These are phyloP conservation scores for Colletotrichum sp. DNA, from an alignment of 2,329 filamentous ascomycete species.

Conservation along the genomic window DNA sequence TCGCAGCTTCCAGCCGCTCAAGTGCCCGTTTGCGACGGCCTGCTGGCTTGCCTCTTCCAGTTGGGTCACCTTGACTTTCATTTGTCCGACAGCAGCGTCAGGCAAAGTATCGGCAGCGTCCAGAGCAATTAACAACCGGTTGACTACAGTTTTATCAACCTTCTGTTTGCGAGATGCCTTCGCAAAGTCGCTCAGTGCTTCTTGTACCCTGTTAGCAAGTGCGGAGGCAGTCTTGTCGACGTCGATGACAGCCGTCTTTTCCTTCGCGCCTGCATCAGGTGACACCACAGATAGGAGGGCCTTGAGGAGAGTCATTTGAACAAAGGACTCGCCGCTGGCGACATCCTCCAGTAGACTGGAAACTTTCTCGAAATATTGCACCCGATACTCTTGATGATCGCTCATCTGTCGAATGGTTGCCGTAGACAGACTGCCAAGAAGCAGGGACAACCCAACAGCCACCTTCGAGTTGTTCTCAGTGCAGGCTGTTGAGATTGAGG, in stretches of 20 bases:
- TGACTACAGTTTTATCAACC: neutral
- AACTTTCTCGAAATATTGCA: conserved; percentile 41
- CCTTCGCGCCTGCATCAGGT: conserved; percentile 28
- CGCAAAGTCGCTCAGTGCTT: conserved; percentile 5
- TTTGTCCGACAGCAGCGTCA: conserved; percentile 33
- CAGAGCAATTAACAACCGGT: conserved; percentile 13
- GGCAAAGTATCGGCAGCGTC: conserved; percentile 31
- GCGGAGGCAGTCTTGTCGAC: neutral
- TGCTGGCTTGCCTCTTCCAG: conserved; percentile 39
- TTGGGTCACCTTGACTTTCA: conserved; percentile 34
- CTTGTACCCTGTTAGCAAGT: neutral
- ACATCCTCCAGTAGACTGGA: conserved; percentile 25
- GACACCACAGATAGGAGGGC: conserved; percentile 33
- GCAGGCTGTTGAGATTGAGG: conserved; percentile 28
- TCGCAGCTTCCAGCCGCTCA: conserved; percentile 51
- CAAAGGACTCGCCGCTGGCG: conserved; percentile 25
- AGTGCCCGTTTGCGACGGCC: conserved; percentile 37
- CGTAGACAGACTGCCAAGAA: conserved; percentile 23
- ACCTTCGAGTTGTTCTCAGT: neutral
- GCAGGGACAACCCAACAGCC: neutral
- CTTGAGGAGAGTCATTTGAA: conserved; percentile 41
- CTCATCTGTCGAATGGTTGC: conserved; percentile 48
- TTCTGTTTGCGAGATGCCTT: conserved; percentile 10
- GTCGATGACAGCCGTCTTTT: neutral
- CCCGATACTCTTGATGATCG: conserved; percentile 47